Evolutionary conservation across 768 basidiomycete species (phyloP).

Genomic region (Mycena pura): DNA sequence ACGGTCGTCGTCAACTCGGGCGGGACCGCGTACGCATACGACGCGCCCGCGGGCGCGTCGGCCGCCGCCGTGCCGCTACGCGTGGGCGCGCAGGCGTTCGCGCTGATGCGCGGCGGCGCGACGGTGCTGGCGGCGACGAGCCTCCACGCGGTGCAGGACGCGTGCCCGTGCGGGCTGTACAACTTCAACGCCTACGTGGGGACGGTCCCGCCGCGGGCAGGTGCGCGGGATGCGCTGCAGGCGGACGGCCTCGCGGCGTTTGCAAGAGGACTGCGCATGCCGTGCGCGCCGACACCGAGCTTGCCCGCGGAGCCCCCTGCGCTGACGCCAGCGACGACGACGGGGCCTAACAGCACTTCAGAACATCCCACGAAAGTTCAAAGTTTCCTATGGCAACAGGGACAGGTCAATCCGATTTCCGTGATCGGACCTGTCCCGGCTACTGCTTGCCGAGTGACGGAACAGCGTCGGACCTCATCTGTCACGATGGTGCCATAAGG

Average conservation of each 20-base stretch:
- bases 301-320: conserved; percentile 24
- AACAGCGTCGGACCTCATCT: too few species aligned
- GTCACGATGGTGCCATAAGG: too few species aligned
- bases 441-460: too few species aligned
- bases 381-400: too few species aligned
- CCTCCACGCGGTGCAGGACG: conserved; percentile 20
- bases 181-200: conserved; percentile 32
- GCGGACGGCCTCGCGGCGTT: conserved; percentile 20
- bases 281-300: conserved; percentile 19
- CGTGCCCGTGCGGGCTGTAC: conserved; percentile 29
- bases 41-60: conserved; percentile 27
- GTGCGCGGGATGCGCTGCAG: conserved; percentile 15
- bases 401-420: too few species aligned
- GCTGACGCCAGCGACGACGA: conserved; percentile 19
- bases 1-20: conserved; percentile 29
- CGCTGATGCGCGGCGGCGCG: conserved; percentile 15
- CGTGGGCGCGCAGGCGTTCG: conserved; percentile 26
- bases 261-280: conserved; percentile 19
- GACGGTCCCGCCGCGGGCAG: conserved; percentile 24
- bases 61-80: conserved; percentile 26
- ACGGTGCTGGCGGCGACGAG: conserved; percentile 24
- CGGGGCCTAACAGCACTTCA: too few species aligned
- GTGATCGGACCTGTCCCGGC: too few species aligned
- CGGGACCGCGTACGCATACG: conserved; percentile 25
- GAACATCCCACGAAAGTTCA: too few species aligned